Conservation (phyloP, 306 rosid genomes). For the Dalbergia cultrata region DNA sequence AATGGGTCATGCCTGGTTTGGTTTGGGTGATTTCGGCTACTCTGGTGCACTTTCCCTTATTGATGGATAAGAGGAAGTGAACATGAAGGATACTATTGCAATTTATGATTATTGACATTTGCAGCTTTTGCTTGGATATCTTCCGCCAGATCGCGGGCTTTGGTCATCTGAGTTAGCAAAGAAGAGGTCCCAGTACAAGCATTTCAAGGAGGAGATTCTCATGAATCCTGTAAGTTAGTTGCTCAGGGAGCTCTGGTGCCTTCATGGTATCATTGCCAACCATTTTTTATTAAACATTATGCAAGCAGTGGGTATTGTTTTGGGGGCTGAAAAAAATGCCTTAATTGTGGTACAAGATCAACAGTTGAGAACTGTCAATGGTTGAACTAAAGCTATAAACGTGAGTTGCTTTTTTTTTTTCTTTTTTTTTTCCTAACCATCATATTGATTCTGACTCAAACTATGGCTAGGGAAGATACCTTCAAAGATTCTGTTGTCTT, state of each 20-base stretch:
- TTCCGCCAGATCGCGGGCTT: constrained; percentile 83
- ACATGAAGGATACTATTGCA: neutral
- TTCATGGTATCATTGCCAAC: neutral
- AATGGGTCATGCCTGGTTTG: neutral
- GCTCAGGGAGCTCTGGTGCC: neutral
- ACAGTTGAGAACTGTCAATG: neutral
- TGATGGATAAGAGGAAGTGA: constrained; percentile 27
- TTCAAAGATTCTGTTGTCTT: neutral
- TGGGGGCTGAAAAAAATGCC: neutral
- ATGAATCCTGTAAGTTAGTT: constrained; percentile 96
- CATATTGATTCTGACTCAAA: constrained; percentile 27
- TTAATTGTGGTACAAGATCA: constrained; percentile 20
- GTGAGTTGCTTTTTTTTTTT: neutral
- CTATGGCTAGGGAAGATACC: neutral
- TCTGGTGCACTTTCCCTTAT: constrained; percentile 4
- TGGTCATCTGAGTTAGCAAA: constrained; percentile 90
- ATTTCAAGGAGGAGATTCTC: constrained; percentile 89
- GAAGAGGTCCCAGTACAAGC: constrained; percentile 92
- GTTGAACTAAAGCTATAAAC: constrained; percentile 31
- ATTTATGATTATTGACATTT: constrained; percentile 45
- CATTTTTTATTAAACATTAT: neutral
- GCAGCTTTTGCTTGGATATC: constrained; percentile 93
- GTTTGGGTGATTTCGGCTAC: constrained; percentile 31
- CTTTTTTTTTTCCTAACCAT: neutral
- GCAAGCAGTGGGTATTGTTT: neutral